These are phyloP conservation scores for Canavalia ensiformis DNA, from an alignment of 306 rosid genomes.

Conservation along the genomic window DNA sequence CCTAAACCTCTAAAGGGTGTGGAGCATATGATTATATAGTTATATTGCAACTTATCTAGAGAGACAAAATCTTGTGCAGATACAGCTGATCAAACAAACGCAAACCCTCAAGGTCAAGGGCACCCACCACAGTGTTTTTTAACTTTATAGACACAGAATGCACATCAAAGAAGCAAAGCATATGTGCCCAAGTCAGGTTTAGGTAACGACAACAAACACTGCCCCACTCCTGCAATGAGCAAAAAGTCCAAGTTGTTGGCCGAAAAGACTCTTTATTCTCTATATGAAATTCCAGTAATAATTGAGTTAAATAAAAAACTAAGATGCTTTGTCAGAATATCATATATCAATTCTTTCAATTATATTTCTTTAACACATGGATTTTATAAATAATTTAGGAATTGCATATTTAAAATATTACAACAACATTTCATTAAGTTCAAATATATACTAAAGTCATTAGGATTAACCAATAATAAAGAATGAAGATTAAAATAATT, in stretches of 20 bases:
- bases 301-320: neutral
- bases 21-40: neutral
- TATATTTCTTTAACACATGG: neutral
- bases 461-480: too few relatives aligned
- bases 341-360: neutral
- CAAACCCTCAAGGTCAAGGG: slow-evolving; percentile 20
- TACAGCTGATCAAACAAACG: slow-evolving; percentile 36
- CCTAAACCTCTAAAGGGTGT: neutral
- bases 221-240: slow-evolving; percentile 16
- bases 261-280: slow-evolving; percentile 38
- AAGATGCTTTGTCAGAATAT: neutral
- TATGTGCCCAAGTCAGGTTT: slow-evolving; percentile 43
- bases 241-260: slow-evolving; percentile 43
- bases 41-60: neutral
- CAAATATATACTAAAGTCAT: too few relatives aligned
- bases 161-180: slow-evolving; percentile 47
- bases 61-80: slow-evolving; percentile 35
- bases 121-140: slow-evolving; percentile 44
- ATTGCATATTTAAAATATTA: neutral
- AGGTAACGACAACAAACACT: slow-evolving; percentile 30
- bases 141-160: slow-evolving; percentile 36
- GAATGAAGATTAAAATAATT: too few relatives aligned
- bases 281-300: slow-evolving; percentile 16
- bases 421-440: too few relatives aligned
- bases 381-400: neutral